These are phyloP conservation scores for Agroathelia rolfsii DNA, from an alignment of 1,284 basidiomycete genomes.

Conservation along the genomic window DNA sequence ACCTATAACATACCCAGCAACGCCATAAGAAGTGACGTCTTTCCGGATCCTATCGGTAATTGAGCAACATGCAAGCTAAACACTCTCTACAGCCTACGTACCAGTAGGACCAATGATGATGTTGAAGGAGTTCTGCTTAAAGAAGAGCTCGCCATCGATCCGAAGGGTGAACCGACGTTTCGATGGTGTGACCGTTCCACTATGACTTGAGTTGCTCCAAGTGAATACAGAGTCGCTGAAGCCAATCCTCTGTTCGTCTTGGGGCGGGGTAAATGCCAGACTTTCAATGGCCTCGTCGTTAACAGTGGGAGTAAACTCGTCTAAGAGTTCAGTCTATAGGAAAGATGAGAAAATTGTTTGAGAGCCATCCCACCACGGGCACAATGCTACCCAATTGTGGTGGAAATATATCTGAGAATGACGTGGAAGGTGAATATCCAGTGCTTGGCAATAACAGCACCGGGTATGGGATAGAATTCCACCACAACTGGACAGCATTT, in stretches of 20 bases:
- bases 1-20: constrained; percentile 27
- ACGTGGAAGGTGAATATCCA: too few species aligned
- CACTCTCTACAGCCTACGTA: constrained; percentile 27
- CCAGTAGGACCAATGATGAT: constrained; percentile 54
- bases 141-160: constrained; percentile 40
- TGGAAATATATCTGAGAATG: neutral
- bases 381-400: constrained; percentile 10
- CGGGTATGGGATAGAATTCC: too few species aligned
- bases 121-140: constrained; percentile 47
- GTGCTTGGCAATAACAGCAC: too few species aligned
- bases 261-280: constrained; percentile 17
- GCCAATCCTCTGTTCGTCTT: constrained; percentile 22
- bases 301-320: constrained; percentile 27
- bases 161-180: constrained; percentile 34
- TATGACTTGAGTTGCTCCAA: constrained; percentile 26
- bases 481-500: constrained; percentile 1
- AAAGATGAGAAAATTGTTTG: neutral
- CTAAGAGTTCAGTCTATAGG: constrained; percentile 41
- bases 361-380: constrained; percentile 1
- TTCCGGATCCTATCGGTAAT: constrained; percentile 34
- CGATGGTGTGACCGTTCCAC: constrained; percentile 22
- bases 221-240: constrained; percentile 33
- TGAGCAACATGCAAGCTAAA: too few species aligned
- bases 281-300: constrained; percentile 21
- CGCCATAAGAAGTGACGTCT: constrained; percentile 37